phyloP scores from a whole-genome alignment of 805 yeast genomes.

The Teunomyces funiuensis region DNA sequence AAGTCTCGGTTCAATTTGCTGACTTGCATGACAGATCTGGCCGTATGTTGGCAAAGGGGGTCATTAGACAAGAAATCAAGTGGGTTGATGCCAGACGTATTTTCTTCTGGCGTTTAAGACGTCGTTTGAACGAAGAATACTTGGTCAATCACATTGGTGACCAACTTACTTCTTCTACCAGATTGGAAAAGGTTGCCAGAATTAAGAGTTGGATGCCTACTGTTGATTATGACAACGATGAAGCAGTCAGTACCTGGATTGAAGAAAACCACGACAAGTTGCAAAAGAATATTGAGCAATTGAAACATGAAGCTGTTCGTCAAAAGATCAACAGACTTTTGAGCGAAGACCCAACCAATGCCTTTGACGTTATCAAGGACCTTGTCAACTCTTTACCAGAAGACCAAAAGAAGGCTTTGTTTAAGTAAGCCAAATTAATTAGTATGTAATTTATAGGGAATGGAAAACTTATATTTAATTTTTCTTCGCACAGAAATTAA shows the following conservation, averaged over 20 bases:
- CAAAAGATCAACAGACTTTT: slow-evolving; percentile 59
- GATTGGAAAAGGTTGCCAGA: slow-evolving; percentile 83
- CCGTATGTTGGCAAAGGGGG: slow-evolving; percentile 95
- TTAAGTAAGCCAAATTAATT: slow-evolving; percentile 15
- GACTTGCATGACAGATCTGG: slow-evolving; percentile 97
- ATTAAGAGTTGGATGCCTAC: slow-evolving; percentile 85
- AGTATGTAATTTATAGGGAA: slow-evolving; percentile 6
- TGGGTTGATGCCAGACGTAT: slow-evolving; percentile 89
- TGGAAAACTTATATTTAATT: slow-evolving; percentile 1
- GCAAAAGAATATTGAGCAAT: slow-evolving; percentile 58
- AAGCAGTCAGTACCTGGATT: slow-evolving; percentile 79
- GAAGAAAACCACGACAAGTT: slow-evolving; percentile 71
- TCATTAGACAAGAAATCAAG: slow-evolving; percentile 77
- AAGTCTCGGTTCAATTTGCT: slow-evolving; percentile 93
- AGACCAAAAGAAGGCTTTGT: slow-evolving; percentile 31
- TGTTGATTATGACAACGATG: slow-evolving; percentile 69
- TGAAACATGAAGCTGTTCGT: slow-evolving; percentile 66
- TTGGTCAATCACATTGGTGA: slow-evolving; percentile 71
- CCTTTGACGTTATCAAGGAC: slow-evolving; percentile 36
- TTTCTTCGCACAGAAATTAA: neutral
- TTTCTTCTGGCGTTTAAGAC: slow-evolving; percentile 98
- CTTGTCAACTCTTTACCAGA: slow-evolving; percentile 33
- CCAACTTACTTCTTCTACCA: slow-evolving; percentile 54
- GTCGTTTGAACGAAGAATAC: slow-evolving; percentile 92
- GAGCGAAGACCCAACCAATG: slow-evolving; percentile 30